Base-by-base conservation (phyloP, 257 asterid genomes). In the Handroanthus guayacan region DNA sequence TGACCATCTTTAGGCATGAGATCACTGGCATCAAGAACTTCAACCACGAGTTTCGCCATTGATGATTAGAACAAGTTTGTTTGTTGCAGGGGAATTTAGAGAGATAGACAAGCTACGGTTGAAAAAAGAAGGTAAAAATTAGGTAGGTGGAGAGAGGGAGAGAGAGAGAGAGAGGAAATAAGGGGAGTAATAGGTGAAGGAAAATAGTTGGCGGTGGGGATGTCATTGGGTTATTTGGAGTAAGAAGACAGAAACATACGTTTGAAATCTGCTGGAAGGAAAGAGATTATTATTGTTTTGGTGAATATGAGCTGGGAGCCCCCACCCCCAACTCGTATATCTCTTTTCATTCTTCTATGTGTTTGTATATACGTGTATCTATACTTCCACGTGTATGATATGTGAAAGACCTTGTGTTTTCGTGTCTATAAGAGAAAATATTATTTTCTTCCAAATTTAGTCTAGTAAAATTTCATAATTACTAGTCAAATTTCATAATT, bases 1-100 rank as follows among this genome's bases (percentile, higher is more conserved):
- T 95, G 91, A 4, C 97, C 98, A 77, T 92, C 99, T 84, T 95
- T 95, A 20, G 99, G 97, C 98, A 95, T 95, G 44, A 95, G 96
- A 81, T 95, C 97, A 82, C 81, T 83, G 74, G 99, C 99, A 18
- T 92, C 98, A 18, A 92, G 79, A 41, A 92, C 90, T 84, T 92
- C 92, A 3, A 89, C 88, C 31, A 89, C 87, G 25, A 95, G 91
- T 83, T 84, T 89, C 66, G 96, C 97, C 98, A 95, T 92, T 58
- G 51, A n/a, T 75, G 68, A 57, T 67, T 3, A 41, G 67, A 67
- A 41, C 13, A 18, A 25, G 43, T 41, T n/a, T 52, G 56, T 14
- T 34, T 41, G 58, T 47, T 65, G 78, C 48, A 18, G 13, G 13
- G 34, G 47, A 51, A 75, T 69, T 72, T 62, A 78, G 79, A 52